Evolutionary conservation across 2,329 filamentous ascomycete genomes (phyloP).

Genomic region (Neofusicoccum kwambonambiense): DNA sequence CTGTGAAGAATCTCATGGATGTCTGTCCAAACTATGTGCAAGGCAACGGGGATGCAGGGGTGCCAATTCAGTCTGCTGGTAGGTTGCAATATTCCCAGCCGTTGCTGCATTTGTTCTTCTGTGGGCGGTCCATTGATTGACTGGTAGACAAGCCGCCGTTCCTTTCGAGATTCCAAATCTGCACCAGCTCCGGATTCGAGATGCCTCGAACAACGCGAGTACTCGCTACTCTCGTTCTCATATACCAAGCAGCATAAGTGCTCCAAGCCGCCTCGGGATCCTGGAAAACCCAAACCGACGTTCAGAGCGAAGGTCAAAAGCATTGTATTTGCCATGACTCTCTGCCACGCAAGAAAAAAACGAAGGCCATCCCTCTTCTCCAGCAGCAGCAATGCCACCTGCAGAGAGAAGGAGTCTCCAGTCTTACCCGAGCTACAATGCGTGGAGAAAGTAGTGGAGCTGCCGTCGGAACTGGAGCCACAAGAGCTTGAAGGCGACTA

Average conservation of each 20-base stretch:
- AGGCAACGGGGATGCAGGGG: background rate
- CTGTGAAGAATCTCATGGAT: background rate
- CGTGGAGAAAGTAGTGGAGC: background rate
- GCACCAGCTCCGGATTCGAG: background rate
- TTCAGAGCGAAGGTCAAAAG: background rate
- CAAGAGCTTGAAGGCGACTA: conserved; percentile 3
- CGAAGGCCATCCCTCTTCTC: background rate
- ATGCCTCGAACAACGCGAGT: background rate
- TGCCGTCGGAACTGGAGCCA: background rate
- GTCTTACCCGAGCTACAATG: background rate
- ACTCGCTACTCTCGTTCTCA: background rate
- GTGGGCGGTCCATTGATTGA: too few species aligned
- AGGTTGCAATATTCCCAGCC: too few species aligned
- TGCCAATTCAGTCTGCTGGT: background rate
- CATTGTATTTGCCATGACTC: conserved; percentile 1
- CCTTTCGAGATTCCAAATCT: background rate
- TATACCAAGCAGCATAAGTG: conserved; percentile 3
- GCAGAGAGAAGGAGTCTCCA: background rate
- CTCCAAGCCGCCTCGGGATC: background rate
- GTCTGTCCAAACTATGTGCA: background rate
- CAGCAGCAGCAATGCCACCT: background rate
- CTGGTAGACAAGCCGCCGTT: background rate
- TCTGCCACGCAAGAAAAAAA: background rate
- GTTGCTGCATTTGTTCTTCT: too few species aligned
- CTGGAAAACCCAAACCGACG: background rate